Base-by-base conservation (phyloP, 1,284 basidiomycete genomes). In the Fomitopsis betulina region DNA sequence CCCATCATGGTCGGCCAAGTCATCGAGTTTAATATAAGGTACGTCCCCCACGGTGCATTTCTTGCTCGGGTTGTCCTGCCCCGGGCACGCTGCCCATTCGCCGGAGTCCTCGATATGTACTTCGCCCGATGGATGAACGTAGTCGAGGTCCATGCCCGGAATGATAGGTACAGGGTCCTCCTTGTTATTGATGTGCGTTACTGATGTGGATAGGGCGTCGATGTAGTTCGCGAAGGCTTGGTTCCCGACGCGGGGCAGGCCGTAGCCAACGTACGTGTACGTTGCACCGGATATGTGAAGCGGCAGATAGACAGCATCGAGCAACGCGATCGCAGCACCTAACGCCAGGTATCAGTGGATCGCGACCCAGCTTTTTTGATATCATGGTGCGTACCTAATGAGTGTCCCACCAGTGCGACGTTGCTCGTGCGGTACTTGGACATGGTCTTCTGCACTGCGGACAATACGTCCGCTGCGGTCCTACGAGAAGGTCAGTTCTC, bases 241-340 rank as follows among this genome's bases (percentile, higher is more conserved):
- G 82, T 87, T 58, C 80, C 80, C 81, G 74, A 67, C 85, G 42
- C 86, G 77, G 21, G 87, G 87, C 66, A 84, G 73, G n/a, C 79
- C 78, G 61, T 79, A 83, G 0, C 68, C 73, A 30, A 82, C 65
- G 37, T 74, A 74, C 59, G 70, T 72, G 65, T 80, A 71, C 2
- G 65, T 69, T 1, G 72, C 73, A 3, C 61, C 64, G 75, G 70
- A 56, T 5, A 83, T 68, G 56, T 79, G 76, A 27, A 79, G 65
- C 5, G 76, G 75, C 23, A 84, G 69, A 64, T 75, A 80, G 15
- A 81, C 73, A 0, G 75, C 67, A 59, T 79, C 78, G 21, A 84
- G 69, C 13, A 82, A 68, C 0, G 77, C 70, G 54, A 83, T 71
- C 0, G 81, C 81, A 15, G 76, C 81, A 43, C 75, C 75, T 75